These are phyloP conservation scores for Hymenoscyphus fructigenus DNA, from an alignment of 2,329 filamentous ascomycete genomes.

Conservation along the genomic window DNA sequence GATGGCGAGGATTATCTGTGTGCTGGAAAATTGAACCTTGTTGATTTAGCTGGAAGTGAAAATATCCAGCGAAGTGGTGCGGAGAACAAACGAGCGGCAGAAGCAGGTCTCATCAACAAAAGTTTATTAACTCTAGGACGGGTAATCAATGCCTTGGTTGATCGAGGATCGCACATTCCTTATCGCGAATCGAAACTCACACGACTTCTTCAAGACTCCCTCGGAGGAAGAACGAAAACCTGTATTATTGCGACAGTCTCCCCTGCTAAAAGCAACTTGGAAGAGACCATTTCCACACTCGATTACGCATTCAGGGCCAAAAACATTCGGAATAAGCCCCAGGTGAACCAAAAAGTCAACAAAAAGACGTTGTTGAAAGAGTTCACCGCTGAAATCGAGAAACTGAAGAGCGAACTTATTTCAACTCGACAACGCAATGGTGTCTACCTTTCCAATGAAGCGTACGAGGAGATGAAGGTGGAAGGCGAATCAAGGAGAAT, in stretches of 20 bases:
- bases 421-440: slow-evolving; percentile 91
- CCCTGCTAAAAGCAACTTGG: slow-evolving; percentile 89
- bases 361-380: slow-evolving; percentile 91
- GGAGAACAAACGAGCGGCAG: slow-evolving; percentile 94
- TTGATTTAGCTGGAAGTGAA: slow-evolving; percentile 94
- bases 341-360: slow-evolving; percentile 86
- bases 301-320: slow-evolving; percentile 98
- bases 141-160: slow-evolving; percentile 96
- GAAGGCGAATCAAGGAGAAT: slow-evolving; percentile 92
- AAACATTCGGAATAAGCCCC: slow-evolving; percentile 97
- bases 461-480: slow-evolving; percentile 86
- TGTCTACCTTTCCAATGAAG: slow-evolving; percentile 86
- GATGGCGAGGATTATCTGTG: slow-evolving; percentile 87
- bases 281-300: slow-evolving; percentile 96
- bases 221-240: slow-evolving; percentile 93
- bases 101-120: slow-evolving; percentile 97
- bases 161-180: slow-evolving; percentile 85
- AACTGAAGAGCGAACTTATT: slow-evolving; percentile 89
- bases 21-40: slow-evolving; percentile 91
- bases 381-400: slow-evolving; percentile 90
- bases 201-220: slow-evolving; percentile 88
- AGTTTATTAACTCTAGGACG: slow-evolving; percentile 90
- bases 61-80: slow-evolving; percentile 97
- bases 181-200: slow-evolving; percentile 94
- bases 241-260: slow-evolving; percentile 98